Conservation (phyloP, 2,329 filamentous ascomycete genomes). For the Aspergillus sergii region DNA sequence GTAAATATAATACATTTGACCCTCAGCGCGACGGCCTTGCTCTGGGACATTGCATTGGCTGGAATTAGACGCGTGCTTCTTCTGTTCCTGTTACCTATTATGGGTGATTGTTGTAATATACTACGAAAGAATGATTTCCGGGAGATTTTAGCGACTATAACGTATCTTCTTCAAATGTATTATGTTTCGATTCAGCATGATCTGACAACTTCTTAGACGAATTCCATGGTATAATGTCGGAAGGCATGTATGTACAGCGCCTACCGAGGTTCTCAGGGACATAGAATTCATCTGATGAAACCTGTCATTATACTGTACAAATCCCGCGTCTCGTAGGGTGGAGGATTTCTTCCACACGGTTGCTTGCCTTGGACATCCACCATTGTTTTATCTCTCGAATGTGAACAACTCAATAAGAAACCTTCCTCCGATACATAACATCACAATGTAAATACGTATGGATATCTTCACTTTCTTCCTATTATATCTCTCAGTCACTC, state of each 20-base stretch:
- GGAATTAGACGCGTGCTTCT: neutral
- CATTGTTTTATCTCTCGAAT: too few species aligned
- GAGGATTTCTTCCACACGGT: too few species aligned
- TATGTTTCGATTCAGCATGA: neutral
- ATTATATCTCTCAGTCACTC: neutral
- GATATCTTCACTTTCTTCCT: neutral
- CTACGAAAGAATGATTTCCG: neutral
- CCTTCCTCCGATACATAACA: too few species aligned
- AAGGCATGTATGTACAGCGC: too few species aligned
- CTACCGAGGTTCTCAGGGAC: too few species aligned
- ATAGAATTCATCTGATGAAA: too few species aligned
- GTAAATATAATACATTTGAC: constrained; percentile 1
- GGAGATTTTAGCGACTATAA: neutral
- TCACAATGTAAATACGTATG: neutral
- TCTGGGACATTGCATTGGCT: neutral
- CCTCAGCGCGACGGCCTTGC: neutral
- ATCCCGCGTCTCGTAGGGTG: too few species aligned
- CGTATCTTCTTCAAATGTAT: neutral
- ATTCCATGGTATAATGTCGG: too few species aligned
- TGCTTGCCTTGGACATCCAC: too few species aligned
- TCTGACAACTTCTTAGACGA: too few species aligned
- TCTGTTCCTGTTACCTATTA: neutral
- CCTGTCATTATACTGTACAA: too few species aligned
- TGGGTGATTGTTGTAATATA: neutral
- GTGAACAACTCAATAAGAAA: too few species aligned